A percentile compares a stretch with the other conserved stretches of the same genome.
These are phyloP conservation scores for Boletales sp. DNA, from an alignment of 768 basidiomycete species.

Conservation along the genomic window DNA sequence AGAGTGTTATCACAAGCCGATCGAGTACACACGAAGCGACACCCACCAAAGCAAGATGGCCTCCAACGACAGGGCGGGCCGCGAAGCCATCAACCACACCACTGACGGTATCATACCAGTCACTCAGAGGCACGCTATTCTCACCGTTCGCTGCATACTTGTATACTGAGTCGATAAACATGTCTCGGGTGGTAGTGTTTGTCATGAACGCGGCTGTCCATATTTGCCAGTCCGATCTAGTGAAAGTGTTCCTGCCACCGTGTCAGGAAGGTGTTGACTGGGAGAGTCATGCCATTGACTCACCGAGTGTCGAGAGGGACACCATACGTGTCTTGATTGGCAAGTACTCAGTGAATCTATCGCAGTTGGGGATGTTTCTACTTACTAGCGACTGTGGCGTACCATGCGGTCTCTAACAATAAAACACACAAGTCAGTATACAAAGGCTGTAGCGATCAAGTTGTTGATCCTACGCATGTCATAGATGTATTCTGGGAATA, in stretches of 20 bases:
- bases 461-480: slow-evolving; percentile 14
- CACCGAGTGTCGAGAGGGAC: slow-evolving; percentile 21
- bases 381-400: slow-evolving; percentile 15
- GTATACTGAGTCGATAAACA: slow-evolving; percentile 48
- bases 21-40: background rate
- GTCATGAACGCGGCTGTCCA: slow-evolving; percentile 54
- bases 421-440: background rate
- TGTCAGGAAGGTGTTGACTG: background rate
- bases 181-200: slow-evolving; percentile 41
- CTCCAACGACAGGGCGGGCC: slow-evolving; percentile 19
- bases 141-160: slow-evolving; percentile 46
- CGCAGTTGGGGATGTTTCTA: background rate
- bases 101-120: slow-evolving; percentile 24
- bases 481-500: slow-evolving; percentile 37
- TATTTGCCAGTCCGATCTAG: slow-evolving; percentile 61
- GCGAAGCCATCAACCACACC: slow-evolving; percentile 15
- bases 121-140: slow-evolving; percentile 32
- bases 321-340: slow-evolving; percentile 14
- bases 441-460: background rate
- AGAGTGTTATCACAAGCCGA: no score
- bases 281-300: background rate
- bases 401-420: slow-evolving; percentile 15
- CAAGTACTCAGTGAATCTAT: background rate
- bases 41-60: slow-evolving; percentile 21
- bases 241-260: slow-evolving; percentile 43